Evolutionary conservation across 345 rosid genomes (phyloP).

Genomic region (Boechera stricta): DNA sequence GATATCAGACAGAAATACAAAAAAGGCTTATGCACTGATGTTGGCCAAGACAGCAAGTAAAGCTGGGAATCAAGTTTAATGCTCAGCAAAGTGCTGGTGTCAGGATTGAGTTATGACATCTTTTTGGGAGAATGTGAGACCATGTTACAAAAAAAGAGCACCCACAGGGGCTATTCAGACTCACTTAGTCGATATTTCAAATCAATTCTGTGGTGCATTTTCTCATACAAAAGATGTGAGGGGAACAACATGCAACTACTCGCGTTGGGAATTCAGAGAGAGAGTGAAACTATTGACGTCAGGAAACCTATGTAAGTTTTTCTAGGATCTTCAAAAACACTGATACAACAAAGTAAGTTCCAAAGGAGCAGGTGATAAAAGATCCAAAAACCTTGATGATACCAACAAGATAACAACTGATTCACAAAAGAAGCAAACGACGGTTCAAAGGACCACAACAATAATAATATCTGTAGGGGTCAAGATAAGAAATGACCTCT

Average conservation of each 20-base stretch:
- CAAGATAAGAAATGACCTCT: constrained; percentile 31
- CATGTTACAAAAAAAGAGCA: neutral
- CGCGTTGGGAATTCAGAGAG: neutral
- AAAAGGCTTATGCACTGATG: constrained; percentile 7
- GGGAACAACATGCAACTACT: neutral
- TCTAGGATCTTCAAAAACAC: constrained; percentile 10
- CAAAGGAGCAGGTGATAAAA: constrained; percentile 33
- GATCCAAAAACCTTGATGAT: neutral
- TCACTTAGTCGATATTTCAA: neutral
- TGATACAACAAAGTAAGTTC: constrained; percentile 27
- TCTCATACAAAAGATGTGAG: constrained; percentile 8
- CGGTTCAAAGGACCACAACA: neutral
- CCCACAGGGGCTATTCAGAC: neutral
- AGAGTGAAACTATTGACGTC: neutral
- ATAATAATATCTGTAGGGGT: constrained; percentile 32
- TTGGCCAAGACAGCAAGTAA: constrained; percentile 10
- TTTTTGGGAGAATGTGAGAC: neutral
- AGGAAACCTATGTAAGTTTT: neutral
- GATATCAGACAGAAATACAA: neutral
- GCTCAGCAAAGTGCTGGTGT: too few species aligned
- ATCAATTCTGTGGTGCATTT: neutral
- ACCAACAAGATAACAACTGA: neutral
- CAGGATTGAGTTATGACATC: too few species aligned
- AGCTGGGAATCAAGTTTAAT: neutral
- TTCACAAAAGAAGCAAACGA: constrained; percentile 2